phyloP scores from a whole-genome alignment of 2,329 filamentous ascomycete genomes.

The Aspergillus clavatus region DNA sequence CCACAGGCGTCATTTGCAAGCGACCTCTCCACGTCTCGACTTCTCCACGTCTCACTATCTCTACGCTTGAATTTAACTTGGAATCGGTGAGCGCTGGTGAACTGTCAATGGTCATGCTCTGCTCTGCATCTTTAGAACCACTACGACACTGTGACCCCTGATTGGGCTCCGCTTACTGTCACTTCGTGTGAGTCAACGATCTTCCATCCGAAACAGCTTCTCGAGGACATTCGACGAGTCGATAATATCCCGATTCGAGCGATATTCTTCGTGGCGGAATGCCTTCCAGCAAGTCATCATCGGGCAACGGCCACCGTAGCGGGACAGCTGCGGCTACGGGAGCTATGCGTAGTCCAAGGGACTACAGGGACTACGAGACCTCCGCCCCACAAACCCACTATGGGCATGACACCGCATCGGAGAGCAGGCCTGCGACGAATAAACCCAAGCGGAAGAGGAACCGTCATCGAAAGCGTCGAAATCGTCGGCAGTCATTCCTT shows the following conservation, averaged over 20 bases:
- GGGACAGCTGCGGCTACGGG: slow-evolving; percentile 3
- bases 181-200: not conserved
- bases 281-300: slow-evolving; percentile 5
- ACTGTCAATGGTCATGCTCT: slow-evolving; percentile 14
- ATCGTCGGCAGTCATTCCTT: slow-evolving; percentile 76
- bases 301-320: slow-evolving; percentile 8
- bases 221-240: not conserved
- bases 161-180: slow-evolving; percentile 1
- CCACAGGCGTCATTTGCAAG: slow-evolving; percentile 14
- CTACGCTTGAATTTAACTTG: not conserved
- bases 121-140: slow-evolving; percentile 1
- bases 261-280: slow-evolving; percentile 9
- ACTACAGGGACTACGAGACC: slow-evolving; percentile 5
- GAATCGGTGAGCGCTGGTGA: slow-evolving; percentile 4
- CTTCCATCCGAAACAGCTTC: not conserved
- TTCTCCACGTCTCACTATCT: slow-evolving; percentile 1
- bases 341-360: slow-evolving; percentile 1
- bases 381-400: slow-evolving; percentile 13
- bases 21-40: too few species aligned
- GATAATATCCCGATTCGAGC: not conserved
- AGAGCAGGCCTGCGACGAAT: slow-evolving; percentile 16
- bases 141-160: slow-evolving; percentile 5
- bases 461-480: slow-evolving; percentile 72
- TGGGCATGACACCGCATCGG: slow-evolving; percentile 19
- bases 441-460: slow-evolving; percentile 57